Conservation (phyloP, 129 eudicot genomes). For the Flaveria trinervia region DNA sequence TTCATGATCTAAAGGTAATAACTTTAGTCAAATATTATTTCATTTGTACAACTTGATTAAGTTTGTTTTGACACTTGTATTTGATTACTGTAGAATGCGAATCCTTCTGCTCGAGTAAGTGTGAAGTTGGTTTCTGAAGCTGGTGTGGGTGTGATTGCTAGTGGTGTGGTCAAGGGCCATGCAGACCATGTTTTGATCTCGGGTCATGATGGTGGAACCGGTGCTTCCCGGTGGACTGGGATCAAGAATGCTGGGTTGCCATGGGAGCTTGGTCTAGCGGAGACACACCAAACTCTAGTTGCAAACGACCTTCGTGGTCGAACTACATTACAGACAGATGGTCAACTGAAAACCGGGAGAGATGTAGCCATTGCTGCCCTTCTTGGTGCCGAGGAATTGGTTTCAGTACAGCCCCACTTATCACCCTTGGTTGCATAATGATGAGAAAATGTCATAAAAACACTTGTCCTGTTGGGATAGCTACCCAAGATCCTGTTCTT, state of each 20-base stretch:
- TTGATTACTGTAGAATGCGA: conserved; percentile 60
- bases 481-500: conserved; percentile 97
- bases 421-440: conserved; percentile 98
- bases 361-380: conserved; percentile 98
- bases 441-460: conserved; percentile 97
- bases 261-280: conserved; percentile 99
- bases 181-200: conserved; percentile 97
- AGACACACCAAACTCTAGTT: conserved; percentile 94
- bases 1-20: conserved; percentile 88
- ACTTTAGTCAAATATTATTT: not conserved
- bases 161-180: conserved; percentile 98
- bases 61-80: conserved; percentile 8
- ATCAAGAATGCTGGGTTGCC: conserved; percentile 98
- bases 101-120: conserved; percentile 88
- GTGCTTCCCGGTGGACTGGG: conserved; percentile 98
- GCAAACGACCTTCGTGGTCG: conserved; percentile 98
- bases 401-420: conserved; percentile 96
- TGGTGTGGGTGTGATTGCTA: conserved; percentile 97
- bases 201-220: conserved; percentile 99
- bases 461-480: conserved; percentile 98
- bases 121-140: conserved; percentile 98
- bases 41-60: not conserved
- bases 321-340: conserved; percentile 89
- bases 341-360: conserved; percentile 95
- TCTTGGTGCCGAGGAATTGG: conserved; percentile 98